These are phyloP conservation scores for Salix brachista DNA, from an alignment of 345 rosid genomes.

Conservation along the genomic window DNA sequence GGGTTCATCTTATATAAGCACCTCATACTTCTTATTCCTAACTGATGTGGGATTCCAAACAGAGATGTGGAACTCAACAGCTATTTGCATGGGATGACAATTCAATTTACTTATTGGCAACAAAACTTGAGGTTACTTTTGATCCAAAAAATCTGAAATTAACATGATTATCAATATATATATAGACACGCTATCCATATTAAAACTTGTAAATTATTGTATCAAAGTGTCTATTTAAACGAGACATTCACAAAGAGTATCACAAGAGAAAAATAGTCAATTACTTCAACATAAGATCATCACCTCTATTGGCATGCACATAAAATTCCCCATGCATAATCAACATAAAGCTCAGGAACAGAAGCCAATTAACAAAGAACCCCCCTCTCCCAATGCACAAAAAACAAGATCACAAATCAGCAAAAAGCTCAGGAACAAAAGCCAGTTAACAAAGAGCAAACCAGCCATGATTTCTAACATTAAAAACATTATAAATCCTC, in stretches of 20 bases:
- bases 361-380: neutral
- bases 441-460: neutral
- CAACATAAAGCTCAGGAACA: neutral
- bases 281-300: neutral
- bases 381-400: neutral
- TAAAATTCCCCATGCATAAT: neutral
- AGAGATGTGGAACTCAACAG: neutral
- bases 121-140: neutral
- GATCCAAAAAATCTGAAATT: neutral
- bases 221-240: neutral
- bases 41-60: neutral
- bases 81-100: neutral
- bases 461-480: neutral
- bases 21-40: neutral
- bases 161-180: neutral
- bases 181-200: neutral
- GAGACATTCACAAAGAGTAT: neutral
- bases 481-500: neutral
- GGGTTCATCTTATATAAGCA: neutral
- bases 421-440: neutral
- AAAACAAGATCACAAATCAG: neutral
- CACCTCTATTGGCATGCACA: neutral
- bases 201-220: neutral
- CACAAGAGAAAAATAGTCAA: neutral
- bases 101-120: neutral